A percentile compares a stretch with the other conserved stretches of the same genome.
These are phyloP conservation scores for Apiospora hydei DNA, from an alignment of 2,329 filamentous ascomycete species.

Conservation along the genomic window DNA sequence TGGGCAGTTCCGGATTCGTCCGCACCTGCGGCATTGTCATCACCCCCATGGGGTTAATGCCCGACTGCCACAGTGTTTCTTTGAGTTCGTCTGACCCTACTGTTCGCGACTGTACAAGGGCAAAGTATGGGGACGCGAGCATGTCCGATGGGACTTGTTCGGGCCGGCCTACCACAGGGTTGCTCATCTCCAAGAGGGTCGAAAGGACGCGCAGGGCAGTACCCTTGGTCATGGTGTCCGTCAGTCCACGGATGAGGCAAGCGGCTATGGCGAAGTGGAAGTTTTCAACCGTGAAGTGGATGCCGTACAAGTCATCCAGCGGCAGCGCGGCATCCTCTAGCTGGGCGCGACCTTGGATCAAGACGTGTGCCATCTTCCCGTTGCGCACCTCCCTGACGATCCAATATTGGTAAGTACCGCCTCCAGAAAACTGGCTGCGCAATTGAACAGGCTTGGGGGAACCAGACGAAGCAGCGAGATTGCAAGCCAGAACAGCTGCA, in stretches of 20 bases:
- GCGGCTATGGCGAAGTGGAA: constrained; percentile 74
- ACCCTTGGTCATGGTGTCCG: constrained; percentile 65
- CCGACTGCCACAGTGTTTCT: constrained; percentile 68
- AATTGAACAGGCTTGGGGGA: constrained; percentile 69
- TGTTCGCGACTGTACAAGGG: constrained; percentile 64
- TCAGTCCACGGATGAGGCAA: constrained; percentile 68
- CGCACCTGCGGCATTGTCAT: constrained; percentile 49
- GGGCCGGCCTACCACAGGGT: constrained; percentile 45
- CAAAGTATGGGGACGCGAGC: constrained; percentile 63
- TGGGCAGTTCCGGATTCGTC: constrained; percentile 51
- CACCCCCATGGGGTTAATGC: constrained; percentile 55
- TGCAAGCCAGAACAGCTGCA: constrained; percentile 75
- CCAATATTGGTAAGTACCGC: constrained; percentile 70
- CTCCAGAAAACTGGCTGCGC: constrained; percentile 69
- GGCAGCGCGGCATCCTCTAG: constrained; percentile 68
- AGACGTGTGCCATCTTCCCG: constrained; percentile 63
- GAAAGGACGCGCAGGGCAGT: constrained; percentile 67
- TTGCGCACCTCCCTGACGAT: constrained; percentile 66
- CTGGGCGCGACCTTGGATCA: constrained; percentile 66
- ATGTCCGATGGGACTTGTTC: constrained; percentile 42
- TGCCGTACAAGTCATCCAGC: constrained; percentile 70
- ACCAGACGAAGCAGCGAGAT: constrained; percentile 71
- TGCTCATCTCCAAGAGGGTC: constrained; percentile 65
- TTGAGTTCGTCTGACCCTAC: constrained; percentile 65
- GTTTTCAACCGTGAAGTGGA: constrained; percentile 68